phyloP scores from a whole-genome alignment of 192 early-diverging fungal genomes.

The Rhizophagus prolifer region DNA sequence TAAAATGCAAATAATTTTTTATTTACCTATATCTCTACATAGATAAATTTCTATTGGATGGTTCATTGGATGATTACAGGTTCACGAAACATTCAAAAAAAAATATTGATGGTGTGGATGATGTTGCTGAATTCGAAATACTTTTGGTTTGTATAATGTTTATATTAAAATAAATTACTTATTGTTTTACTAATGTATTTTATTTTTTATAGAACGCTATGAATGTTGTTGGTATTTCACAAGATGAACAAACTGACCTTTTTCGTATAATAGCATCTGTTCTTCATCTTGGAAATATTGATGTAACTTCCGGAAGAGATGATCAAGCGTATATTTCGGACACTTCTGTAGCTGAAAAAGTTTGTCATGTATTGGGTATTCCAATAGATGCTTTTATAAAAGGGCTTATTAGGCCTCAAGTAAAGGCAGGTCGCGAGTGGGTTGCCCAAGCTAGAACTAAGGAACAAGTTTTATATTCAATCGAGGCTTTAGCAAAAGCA shows the following conservation, averaged over 20 bases:
- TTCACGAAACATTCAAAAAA: slow-evolving; percentile 84
- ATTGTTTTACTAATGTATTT: background rate
- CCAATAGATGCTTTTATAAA: slow-evolving; percentile 84
- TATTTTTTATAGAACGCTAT: slow-evolving; percentile 64
- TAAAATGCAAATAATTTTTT: slow-evolving; percentile 19
- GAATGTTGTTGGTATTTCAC: slow-evolving; percentile 75
- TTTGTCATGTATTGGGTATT: slow-evolving; percentile 94
- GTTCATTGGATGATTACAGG: slow-evolving; percentile 71
- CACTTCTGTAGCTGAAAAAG: slow-evolving; percentile 74
- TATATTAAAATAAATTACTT: background rate
- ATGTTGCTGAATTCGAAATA: slow-evolving; percentile 73
- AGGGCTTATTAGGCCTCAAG: slow-evolving; percentile 81
- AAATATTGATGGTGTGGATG: slow-evolving; percentile 92
- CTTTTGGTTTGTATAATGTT: slow-evolving; percentile 54
- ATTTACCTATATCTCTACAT: slow-evolving; percentile 15
- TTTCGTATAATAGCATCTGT: slow-evolving; percentile 85
- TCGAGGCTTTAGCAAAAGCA: slow-evolving; percentile 88
- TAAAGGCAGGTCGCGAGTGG: slow-evolving; percentile 96
- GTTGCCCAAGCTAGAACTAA: slow-evolving; percentile 87
- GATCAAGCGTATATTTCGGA: slow-evolving; percentile 86
- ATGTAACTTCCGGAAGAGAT: slow-evolving; percentile 70
- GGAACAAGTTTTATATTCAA: slow-evolving; percentile 81
- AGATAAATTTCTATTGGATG: slow-evolving; percentile 76
- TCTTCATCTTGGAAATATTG: slow-evolving; percentile 93
- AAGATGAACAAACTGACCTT: slow-evolving; percentile 76